Evolutionary conservation across 2,329 filamentous ascomycete species (phyloP).

Genomic region (Diaporthe citriasiana): DNA sequence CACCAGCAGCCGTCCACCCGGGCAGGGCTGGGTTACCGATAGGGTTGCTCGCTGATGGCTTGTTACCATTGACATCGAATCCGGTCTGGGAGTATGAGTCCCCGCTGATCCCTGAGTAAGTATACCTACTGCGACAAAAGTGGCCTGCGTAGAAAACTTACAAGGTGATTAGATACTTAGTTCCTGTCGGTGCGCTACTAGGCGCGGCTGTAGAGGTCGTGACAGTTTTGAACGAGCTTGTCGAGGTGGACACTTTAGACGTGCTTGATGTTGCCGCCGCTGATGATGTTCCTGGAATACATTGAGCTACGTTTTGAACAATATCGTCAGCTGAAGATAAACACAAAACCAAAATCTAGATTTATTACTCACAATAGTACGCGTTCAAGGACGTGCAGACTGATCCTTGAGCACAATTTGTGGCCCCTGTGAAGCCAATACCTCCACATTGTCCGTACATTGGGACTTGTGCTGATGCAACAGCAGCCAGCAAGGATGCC

Average conservation of each 20-base stretch:
- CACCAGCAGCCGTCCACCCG: constrained; percentile 61
- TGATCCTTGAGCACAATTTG: constrained; percentile 30
- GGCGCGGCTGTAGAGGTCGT: constrained; percentile 13
- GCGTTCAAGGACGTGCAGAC: constrained; percentile 35
- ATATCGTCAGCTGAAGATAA: neutral
- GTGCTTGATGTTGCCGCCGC: neutral
- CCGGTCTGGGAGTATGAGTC: constrained; percentile 73
- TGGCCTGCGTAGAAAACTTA: constrained; percentile 44
- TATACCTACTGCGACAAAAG: neutral
- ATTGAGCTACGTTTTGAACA: constrained; percentile 15
- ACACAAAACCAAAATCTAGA: rapidly evolving
- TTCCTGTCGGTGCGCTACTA: constrained; percentile 13
- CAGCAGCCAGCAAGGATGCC: constrained; percentile 3
- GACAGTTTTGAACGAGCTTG: neutral
- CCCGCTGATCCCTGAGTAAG: constrained; percentile 55
- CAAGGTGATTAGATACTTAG: constrained; percentile 59
- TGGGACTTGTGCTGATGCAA: constrained; percentile 43
- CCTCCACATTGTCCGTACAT: constrained; percentile 41
- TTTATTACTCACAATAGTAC: constrained; percentile 35
- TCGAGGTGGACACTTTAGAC: constrained; percentile 3
- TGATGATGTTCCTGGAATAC: constrained; percentile 33
- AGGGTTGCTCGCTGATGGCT: constrained; percentile 68
- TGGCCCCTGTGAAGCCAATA: constrained; percentile 37
- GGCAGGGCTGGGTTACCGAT: constrained; percentile 72
- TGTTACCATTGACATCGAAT: constrained; percentile 64